A percentile compares a stretch with the other conserved stretches of the same genome.
These are phyloP conservation scores for Sporothrix brasiliensis DNA, from an alignment of 2,329 filamentous ascomycete genomes.

Conservation along the genomic window DNA sequence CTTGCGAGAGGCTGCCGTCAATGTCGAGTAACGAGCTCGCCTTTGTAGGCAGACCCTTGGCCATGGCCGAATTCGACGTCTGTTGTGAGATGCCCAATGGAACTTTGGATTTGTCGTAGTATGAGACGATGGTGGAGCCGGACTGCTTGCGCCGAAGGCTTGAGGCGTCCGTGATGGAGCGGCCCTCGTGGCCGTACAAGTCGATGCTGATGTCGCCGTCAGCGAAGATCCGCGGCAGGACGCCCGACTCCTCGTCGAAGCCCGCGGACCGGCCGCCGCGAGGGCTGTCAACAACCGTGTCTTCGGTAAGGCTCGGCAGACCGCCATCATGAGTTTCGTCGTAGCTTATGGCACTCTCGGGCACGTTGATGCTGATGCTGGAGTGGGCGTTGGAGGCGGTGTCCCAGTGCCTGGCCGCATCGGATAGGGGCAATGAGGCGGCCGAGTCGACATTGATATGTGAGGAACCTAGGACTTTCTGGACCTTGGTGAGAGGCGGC, in stretches of 20 bases:
- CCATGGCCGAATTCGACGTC: conserved; percentile 61
- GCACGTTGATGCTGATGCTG: conserved; percentile 50
- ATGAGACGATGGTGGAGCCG: conserved; percentile 58
- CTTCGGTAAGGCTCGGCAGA: conserved; percentile 39
- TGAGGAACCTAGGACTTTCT: conserved; percentile 54
- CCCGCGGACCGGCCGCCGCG: conserved; percentile 39
- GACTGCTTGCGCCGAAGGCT: conserved; percentile 55
- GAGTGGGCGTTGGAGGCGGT: conserved; percentile 45
- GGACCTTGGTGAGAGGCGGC: conserved; percentile 54
- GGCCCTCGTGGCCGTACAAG: conserved; percentile 35
- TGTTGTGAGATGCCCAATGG: conserved; percentile 62
- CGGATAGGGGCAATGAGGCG: conserved; percentile 30
- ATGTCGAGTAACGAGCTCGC: conserved; percentile 50
- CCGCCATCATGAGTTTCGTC: conserved; percentile 38
- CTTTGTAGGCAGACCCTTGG: conserved; percentile 57
- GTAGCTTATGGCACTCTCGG: conserved; percentile 48
- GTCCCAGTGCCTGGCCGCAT: conserved; percentile 48
- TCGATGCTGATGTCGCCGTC: conserved; percentile 36
- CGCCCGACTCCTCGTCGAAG: conserved; percentile 55
- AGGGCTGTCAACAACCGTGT: conserved; percentile 36
- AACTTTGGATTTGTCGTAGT: conserved; percentile 60
- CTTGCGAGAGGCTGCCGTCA: conserved; percentile 43
- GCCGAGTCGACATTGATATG: conserved; percentile 50
- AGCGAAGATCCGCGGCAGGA: conserved; percentile 43
- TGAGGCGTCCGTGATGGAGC: conserved; percentile 47